Evolutionary conservation across 345 rosid species (phyloP).

Genomic region (Tarenaya hassleriana): DNA sequence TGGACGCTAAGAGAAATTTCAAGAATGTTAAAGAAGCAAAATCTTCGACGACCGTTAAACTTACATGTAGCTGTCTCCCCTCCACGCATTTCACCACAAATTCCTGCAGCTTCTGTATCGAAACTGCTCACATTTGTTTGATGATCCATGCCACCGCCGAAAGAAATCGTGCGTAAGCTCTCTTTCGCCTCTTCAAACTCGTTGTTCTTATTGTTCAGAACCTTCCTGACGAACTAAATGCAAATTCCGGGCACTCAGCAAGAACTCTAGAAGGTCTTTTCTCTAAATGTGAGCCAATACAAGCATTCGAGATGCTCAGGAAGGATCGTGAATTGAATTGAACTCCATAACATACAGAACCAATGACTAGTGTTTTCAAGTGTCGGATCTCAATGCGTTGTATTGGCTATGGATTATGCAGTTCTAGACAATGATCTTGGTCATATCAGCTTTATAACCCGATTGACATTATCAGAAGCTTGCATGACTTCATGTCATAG

Average conservation of each 20-base stretch:
- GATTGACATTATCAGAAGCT: no score
- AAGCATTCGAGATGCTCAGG: background rate
- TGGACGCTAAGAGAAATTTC: no score
- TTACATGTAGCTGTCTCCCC: no score
- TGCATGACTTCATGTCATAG: no score
- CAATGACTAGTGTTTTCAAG: background rate
- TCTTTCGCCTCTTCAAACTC: conserved; percentile 42
- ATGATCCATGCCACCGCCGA: background rate
- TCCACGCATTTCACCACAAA: conserved; percentile 13
- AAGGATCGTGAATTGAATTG: background rate
- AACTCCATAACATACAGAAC: conserved; percentile 3
- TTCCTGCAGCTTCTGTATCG: conserved; percentile 23
- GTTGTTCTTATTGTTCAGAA: conserved; percentile 31
- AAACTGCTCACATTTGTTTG: background rate
- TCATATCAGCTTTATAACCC: no score
- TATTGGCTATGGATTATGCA: background rate
- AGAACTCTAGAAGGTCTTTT: background rate
- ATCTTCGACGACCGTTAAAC: no score
- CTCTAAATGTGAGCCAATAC: background rate
- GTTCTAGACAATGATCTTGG: background rate
- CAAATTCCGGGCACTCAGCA: conserved; percentile 7
- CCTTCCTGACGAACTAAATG: conserved; percentile 29
- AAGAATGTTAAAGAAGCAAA: no score
- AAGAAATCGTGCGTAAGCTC: conserved; percentile 29
- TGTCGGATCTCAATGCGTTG: background rate